These are phyloP conservation scores for Neocucurbitaria cava DNA, from an alignment of 2,329 filamentous ascomycete genomes.

Conservation along the genomic window DNA sequence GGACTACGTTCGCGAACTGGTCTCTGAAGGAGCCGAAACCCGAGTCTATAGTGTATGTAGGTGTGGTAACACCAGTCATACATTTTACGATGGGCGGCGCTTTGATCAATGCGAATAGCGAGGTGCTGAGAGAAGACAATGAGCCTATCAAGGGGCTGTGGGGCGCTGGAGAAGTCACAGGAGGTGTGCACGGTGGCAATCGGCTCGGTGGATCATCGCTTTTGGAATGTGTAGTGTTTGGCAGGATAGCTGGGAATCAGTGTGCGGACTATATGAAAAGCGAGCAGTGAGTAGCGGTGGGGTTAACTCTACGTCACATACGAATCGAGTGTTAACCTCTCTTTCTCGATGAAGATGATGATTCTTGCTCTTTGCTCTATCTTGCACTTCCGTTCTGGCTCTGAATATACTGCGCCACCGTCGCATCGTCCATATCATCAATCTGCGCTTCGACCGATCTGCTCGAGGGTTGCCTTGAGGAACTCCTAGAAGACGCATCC, in stretches of 20 bases:
- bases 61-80: conserved; percentile 67
- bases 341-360: not conserved
- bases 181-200: conserved; percentile 70
- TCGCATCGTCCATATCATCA: conserved; percentile 31
- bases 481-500: conserved; percentile 2
- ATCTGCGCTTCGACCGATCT: conserved; percentile 26
- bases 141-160: conserved; percentile 63
- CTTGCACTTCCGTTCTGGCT: conserved; percentile 20
- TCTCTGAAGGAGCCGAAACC: conserved; percentile 55
- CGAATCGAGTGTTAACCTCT: too few relatives aligned
- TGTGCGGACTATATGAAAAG: conserved; percentile 17
- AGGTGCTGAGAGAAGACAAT: conserved; percentile 56
- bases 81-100: conserved; percentile 74
- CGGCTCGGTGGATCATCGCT: conserved; percentile 67
- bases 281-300: not conserved
- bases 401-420: conserved; percentile 32
- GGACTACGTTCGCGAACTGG: conserved; percentile 65
- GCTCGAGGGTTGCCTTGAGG: conserved; percentile 2
- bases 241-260: conserved; percentile 60
- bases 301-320: not conserved
- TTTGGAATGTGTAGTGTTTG: conserved; percentile 70
- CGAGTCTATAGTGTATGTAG: conserved; percentile 64
- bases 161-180: conserved; percentile 70
- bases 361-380: not conserved
- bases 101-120: conserved; percentile 61